Base-by-base conservation (phyloP, 2,329 filamentous ascomycete species). In the Phialemoniopsis sp. region DNA sequence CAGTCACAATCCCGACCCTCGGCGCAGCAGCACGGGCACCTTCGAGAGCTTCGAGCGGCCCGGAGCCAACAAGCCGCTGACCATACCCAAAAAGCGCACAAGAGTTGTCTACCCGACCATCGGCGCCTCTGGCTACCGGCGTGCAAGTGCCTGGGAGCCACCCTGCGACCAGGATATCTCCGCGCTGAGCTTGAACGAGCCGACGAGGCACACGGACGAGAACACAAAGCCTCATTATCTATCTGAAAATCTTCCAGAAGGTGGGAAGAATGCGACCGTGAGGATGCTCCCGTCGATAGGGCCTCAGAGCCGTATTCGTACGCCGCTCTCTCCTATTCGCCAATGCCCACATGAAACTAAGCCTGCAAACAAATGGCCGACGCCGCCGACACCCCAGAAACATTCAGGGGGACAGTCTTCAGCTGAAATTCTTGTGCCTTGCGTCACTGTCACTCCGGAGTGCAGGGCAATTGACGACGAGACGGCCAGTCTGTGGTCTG, bases 401-500 rank as follows among this genome's bases (percentile, higher is more conserved):
- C 29, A 13, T 26, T 40, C 26, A 37, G 17, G 18, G 38, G 8
- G 28, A 37, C 12, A 34, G 43, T 30, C 39, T 41, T 31, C 19
- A 33, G 7, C 8, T 36, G 12, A 29, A 18, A 41, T 51, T 13
- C 40, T 50, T 5, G 43, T 45, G 1, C 48, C 48, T 5, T 38
- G 42, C 15, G 34, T 50, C 4, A 39, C 46, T 3, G 40, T 49
- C n/a, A 48, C 46, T 1, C 46, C 48, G 2, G 68, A 73, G 36
- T 51, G 58, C 6, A 56, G 54, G 5, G 50, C 58, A 2, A 49
- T 68, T 1, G 53, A 59, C 6, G 53, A 59, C 29, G 58, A 54
- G 4, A 50, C 53, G 29, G 50, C 54, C 26, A 56, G 47, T 10
- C 45, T 75, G n/a, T 78, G 68, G 73, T 67, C 60, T 3, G 69